A percentile compares a stretch with the other conserved stretches of the same genome.
Conservation (phyloP, 2,329 filamentous ascomycete species). For the Talaromyces amestolkiae region DNA sequence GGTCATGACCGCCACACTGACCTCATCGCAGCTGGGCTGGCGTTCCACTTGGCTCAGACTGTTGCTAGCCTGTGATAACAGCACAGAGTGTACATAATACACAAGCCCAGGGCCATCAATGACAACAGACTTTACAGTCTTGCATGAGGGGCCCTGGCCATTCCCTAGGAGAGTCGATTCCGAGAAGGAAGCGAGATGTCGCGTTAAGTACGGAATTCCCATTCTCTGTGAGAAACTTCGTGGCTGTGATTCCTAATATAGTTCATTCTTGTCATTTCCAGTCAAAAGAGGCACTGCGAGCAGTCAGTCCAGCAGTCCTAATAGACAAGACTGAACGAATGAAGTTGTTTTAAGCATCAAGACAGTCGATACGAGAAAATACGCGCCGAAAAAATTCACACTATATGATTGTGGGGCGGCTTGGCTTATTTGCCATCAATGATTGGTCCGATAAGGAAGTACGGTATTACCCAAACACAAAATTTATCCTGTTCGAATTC, state of each 20-base stretch:
- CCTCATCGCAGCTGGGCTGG: slow-evolving; percentile 61
- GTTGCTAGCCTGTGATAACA: slow-evolving; percentile 43
- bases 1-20: slow-evolving; percentile 57
- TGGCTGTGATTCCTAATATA: neutral
- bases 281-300: neutral
- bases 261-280: neutral
- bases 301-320: neutral
- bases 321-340: neutral
- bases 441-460: slow-evolving; percentile 5
- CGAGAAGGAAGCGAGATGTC: slow-evolving; percentile 32
- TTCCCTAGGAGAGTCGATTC: slow-evolving; percentile 27
- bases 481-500: neutral
- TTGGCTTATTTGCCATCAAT: too few relatives aligned
- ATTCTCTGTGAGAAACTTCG: slow-evolving; percentile 22
- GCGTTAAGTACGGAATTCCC: slow-evolving; percentile 37
- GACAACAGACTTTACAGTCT: slow-evolving; percentile 38
- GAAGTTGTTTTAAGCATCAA: neutral
- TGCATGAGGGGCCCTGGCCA: neutral
- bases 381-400: neutral
- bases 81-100: slow-evolving; percentile 65
- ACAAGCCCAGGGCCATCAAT: slow-evolving; percentile 80
- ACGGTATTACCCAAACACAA: slow-evolving; percentile 2
- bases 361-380: neutral
- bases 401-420: neutral
- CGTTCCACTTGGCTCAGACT: slow-evolving; percentile 50